Evolutionary conservation across 75 land plant species (phyloP).

Genomic region (Pseudotsuga menziesii): DNA sequence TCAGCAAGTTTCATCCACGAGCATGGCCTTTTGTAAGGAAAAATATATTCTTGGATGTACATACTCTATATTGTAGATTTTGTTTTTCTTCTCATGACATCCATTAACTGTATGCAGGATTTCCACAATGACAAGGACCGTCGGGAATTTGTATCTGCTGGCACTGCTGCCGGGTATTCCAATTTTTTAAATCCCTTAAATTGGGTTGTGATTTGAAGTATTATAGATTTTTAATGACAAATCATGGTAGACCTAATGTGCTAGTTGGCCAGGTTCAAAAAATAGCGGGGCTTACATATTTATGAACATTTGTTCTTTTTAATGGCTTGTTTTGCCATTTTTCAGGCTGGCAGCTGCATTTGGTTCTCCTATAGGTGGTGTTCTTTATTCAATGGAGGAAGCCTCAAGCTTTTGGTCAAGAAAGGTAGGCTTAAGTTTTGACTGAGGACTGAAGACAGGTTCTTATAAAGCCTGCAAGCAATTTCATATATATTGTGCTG

Average conservation of each 20-base stretch:
- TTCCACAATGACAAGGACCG: slow-evolving; percentile 47
- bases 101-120: slow-evolving; percentile 21
- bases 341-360: slow-evolving; percentile 43
- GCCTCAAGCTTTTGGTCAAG: slow-evolving; percentile 53
- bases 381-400: slow-evolving; percentile 46
- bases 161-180: slow-evolving; percentile 43
- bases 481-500: neutral
- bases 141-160: slow-evolving; percentile 46
- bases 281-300: neutral
- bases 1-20: slow-evolving; percentile 14
- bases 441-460: neutral
- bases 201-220: neutral
- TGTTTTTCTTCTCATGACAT: slow-evolving; percentile 7
- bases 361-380: slow-evolving; percentile 45
- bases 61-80: neutral
- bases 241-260: neutral
- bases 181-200: neutral
- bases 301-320: slow-evolving; percentile 5
- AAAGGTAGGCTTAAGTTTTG: slow-evolving; percentile 19
- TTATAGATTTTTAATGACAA: neutral
- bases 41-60: neutral
- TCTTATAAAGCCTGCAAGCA: neutral
- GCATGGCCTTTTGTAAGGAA: slow-evolving; percentile 33
- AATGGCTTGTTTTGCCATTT: slow-evolving; percentile 5
- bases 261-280: neutral